These are phyloP conservation scores for Spirogloea muscicola DNA, from an alignment of 139 green algal genomes.

Conservation along the genomic window DNA sequence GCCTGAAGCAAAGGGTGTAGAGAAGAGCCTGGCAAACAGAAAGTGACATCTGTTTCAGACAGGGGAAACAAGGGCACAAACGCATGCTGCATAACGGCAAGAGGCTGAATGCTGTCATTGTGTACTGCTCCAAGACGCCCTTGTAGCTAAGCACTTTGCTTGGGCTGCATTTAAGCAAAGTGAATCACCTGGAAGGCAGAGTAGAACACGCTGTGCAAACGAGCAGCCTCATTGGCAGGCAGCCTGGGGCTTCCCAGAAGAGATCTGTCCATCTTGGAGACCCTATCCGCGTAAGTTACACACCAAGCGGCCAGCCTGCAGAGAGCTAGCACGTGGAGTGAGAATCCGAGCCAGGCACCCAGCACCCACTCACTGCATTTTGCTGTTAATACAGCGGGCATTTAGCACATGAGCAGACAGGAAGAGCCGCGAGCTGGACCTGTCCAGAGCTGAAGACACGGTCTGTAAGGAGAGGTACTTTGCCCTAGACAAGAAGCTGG, in stretches of 20 bases:
- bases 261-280: background rate
- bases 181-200: slow-evolving; percentile 49
- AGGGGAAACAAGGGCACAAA: too few species aligned
- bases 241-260: background rate
- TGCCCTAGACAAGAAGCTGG: slow-evolving; percentile 77
- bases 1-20: slow-evolving; percentile 87
- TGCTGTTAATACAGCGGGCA: too few species aligned
- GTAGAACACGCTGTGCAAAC: slow-evolving; percentile 62
- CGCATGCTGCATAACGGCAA: too few species aligned
- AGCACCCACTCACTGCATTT: too few species aligned
- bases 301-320: slow-evolving; percentile 14
- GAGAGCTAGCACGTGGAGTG: slow-evolving; percentile 23
- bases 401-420: too few species aligned
- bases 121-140: too few species aligned
- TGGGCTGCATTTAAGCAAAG: too few species aligned
- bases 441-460: slow-evolving; percentile 2
- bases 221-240: background rate
- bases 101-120: too few species aligned
- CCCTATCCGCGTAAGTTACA: slow-evolving; percentile 11
- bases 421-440: slow-evolving; percentile 2
- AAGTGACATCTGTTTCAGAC: too few species aligned
- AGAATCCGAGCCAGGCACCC: background rate
- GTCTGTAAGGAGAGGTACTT: slow-evolving; percentile 56
- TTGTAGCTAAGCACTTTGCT: too few species aligned
- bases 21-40: slow-evolving; percentile 72